These are phyloP conservation scores for Diaporthe nobilis DNA, from an alignment of 2,329 filamentous ascomycete species.

Conservation along the genomic window DNA sequence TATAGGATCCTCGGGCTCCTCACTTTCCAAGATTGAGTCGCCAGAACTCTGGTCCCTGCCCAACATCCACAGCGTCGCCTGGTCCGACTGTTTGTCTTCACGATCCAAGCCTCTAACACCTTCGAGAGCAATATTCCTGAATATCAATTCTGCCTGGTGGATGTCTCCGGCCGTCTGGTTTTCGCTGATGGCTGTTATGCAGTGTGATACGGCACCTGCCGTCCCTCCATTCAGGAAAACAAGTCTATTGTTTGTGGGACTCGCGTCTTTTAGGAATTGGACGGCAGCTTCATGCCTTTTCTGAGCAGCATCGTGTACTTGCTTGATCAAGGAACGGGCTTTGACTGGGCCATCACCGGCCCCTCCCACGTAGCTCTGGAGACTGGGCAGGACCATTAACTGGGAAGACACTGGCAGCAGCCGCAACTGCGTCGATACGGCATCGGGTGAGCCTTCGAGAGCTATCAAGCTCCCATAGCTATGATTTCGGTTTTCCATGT, in stretches of 20 bases:
- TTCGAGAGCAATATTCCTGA: constrained; percentile 64
- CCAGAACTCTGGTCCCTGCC: constrained; percentile 39
- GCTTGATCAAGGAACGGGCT: constrained; percentile 58
- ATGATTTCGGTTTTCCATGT: constrained; percentile 37
- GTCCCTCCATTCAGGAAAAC: constrained; percentile 75
- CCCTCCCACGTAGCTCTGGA: constrained; percentile 62
- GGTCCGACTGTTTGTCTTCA: constrained; percentile 32
- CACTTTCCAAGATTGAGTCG: constrained; percentile 39
- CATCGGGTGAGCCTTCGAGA: constrained; percentile 70
- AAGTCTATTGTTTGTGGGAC: constrained; percentile 63
- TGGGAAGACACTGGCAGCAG: constrained; percentile 72
- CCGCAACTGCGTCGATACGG: constrained; percentile 71
- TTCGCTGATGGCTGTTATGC: constrained; percentile 68
- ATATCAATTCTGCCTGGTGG: constrained; percentile 64
- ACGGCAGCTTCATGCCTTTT: constrained; percentile 64
- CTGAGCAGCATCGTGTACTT: constrained; percentile 64
- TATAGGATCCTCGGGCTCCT: constrained; percentile 61
- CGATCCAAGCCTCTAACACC: constrained; percentile 51
- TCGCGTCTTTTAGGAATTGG: constrained; percentile 64
- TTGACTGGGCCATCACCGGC: constrained; percentile 51
- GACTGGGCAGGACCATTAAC: constrained; percentile 68
- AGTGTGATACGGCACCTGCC: constrained; percentile 66
- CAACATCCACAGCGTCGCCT: constrained; percentile 29
- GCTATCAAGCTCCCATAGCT: constrained; percentile 68
- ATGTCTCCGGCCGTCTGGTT: constrained; percentile 65